Conservation (phyloP, 2,329 filamentous ascomycete genomes). For the Periglandula ipomoeae region DNA sequence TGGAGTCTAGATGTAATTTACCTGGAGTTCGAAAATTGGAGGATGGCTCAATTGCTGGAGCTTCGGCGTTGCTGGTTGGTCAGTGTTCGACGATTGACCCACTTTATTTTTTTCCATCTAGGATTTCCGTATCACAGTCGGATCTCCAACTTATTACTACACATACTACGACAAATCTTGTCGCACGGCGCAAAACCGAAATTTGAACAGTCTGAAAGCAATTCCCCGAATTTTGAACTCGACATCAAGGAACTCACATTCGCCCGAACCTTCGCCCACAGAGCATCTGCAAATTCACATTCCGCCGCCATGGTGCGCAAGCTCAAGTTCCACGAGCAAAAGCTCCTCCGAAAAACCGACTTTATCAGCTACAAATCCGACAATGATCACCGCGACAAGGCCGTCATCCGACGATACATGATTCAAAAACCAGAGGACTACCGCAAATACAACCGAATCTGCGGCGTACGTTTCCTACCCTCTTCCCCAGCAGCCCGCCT, state of each 20-base stretch:
- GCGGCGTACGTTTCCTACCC: conserved; percentile 44
- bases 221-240: neutral
- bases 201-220: neutral
- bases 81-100: neutral
- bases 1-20: no score
- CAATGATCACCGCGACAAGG: conserved; percentile 72
- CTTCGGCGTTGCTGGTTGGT: neutral
- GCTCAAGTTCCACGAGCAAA: conserved; percentile 94
- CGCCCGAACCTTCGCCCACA: no score
- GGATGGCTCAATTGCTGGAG: neutral
- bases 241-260: neutral
- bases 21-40: neutral
- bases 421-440: conserved; percentile 88
- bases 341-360: conserved; percentile 86
- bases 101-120: neutral
- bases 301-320: conserved; percentile 68
- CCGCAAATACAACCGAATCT: conserved; percentile 55
- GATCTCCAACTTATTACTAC: neutral
- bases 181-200: neutral
- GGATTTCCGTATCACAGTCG: neutral
- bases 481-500: conserved; percentile 2
- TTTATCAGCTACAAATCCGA: conserved; percentile 92
- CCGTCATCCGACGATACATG: conserved; percentile 75
- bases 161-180: neutral
- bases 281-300: neutral